Conservation (phyloP, 2,329 filamentous ascomycete species). For the Xylaria sp. region DNA sequence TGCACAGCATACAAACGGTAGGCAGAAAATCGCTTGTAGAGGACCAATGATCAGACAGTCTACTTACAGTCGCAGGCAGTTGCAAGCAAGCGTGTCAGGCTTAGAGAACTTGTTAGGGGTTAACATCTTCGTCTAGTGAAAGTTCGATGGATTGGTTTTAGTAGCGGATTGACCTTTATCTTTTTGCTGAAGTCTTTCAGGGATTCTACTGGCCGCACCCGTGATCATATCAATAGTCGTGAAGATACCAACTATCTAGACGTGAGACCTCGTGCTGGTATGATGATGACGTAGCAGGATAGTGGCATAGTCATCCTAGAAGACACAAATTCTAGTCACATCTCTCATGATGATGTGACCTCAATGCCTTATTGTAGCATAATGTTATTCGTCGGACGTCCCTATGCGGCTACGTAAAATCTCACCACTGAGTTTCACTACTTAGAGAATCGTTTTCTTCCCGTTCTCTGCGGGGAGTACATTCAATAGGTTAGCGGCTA, state of each 20-base stretch:
- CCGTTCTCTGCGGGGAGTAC: neutral
- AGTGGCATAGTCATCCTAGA: neutral
- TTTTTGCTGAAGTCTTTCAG: neutral
- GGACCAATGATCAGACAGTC: conserved; percentile 8
- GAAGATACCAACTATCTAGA: neutral
- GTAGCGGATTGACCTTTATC: neutral
- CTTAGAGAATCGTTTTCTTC: neutral
- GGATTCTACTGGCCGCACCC: neutral
- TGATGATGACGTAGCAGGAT: neutral
- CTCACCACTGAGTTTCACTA: neutral
- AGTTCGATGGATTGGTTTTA: neutral
- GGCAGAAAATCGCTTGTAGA: conserved; percentile 8
- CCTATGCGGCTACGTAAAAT: neutral
- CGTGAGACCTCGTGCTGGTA: neutral
- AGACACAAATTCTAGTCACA: neutral
- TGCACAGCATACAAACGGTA: conserved; percentile 8
- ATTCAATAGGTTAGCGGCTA: neutral
- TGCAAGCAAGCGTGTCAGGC: conserved; percentile 4
- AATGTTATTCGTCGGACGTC: neutral
- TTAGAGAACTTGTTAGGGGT: conserved; percentile 15
- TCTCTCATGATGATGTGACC: neutral
- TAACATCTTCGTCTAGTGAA: neutral
- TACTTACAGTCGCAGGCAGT: neutral
- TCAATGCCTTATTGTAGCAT: neutral
- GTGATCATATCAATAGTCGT: neutral